These are phyloP conservation scores for Verticillium tricorpus DNA, from an alignment of 2,329 filamentous ascomycete species.

Conservation along the genomic window DNA sequence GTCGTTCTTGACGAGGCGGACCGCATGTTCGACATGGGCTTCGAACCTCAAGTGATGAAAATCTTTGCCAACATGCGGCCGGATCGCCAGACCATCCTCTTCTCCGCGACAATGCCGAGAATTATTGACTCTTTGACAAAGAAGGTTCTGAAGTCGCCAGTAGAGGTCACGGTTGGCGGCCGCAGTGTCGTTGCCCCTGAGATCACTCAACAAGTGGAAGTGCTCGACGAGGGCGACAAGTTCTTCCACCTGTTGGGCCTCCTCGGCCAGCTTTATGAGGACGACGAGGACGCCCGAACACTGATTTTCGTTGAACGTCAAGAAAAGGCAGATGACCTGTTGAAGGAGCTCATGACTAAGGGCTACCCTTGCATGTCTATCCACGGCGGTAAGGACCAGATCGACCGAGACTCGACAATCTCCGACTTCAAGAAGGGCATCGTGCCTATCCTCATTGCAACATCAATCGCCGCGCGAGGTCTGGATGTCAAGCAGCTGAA, in stretches of 20 bases:
- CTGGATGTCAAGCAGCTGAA: slow-evolving; percentile 95
- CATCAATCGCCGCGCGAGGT: slow-evolving; percentile 90
- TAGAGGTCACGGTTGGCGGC: slow-evolving; percentile 90
- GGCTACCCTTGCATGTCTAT: slow-evolving; percentile 91
- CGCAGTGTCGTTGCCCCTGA: slow-evolving; percentile 81
- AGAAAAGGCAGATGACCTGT: slow-evolving; percentile 77
- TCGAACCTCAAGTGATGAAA: slow-evolving; percentile 97
- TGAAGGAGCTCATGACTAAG: slow-evolving; percentile 75
- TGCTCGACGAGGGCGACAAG: slow-evolving; percentile 77
- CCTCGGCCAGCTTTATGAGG: slow-evolving; percentile 78
- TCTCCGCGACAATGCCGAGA: slow-evolving; percentile 92
- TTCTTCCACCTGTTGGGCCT: slow-evolving; percentile 81
- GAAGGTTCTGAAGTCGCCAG: slow-evolving; percentile 78
- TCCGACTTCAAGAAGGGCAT: slow-evolving; percentile 90
- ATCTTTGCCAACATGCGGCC: slow-evolving; percentile 89
- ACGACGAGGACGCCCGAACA: slow-evolving; percentile 84
- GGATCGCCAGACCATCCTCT: slow-evolving; percentile 88
- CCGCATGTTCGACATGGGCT: slow-evolving; percentile 99
- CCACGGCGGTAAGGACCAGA: slow-evolving; percentile 89
- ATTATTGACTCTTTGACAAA: slow-evolving; percentile 89
- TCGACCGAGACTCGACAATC: slow-evolving; percentile 89
- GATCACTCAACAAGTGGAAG: slow-evolving; percentile 91
- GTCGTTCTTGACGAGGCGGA: slow-evolving; percentile 96
- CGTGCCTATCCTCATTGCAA: slow-evolving; percentile 86
- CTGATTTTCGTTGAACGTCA: slow-evolving; percentile 91